Conservation (phyloP, 2,329 filamentous ascomycete genomes). For the Mycosphaerella sp. region DNA sequence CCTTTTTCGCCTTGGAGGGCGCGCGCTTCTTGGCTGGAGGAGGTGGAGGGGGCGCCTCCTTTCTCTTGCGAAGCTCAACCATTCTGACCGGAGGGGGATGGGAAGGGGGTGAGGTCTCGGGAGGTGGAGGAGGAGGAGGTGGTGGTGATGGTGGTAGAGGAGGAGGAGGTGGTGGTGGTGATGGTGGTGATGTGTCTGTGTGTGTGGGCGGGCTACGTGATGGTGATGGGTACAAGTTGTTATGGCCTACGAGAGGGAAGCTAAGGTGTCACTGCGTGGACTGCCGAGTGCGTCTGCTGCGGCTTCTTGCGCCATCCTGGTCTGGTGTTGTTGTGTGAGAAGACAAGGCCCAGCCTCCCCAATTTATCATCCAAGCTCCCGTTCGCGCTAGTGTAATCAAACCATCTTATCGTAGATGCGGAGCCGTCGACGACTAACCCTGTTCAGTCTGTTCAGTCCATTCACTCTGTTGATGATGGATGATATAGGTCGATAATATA, state of each 20-base stretch:
- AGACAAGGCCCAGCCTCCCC: neutral
- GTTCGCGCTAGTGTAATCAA: neutral
- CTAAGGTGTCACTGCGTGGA: constrained; percentile 7
- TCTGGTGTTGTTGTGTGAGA: neutral
- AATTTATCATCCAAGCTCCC: constrained; percentile 1
- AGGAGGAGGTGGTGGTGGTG: too few species aligned
- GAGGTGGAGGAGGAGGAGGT: neutral
- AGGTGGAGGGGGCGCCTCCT: constrained; percentile 47
- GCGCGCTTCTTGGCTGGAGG: constrained; percentile 43
- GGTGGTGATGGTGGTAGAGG: neutral
- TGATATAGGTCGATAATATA: too few species aligned
- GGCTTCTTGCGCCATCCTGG: constrained; percentile 12
- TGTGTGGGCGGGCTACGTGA: too few species aligned
- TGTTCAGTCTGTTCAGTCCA: too few species aligned
- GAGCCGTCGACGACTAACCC: neutral
- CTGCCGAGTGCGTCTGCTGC: constrained; percentile 8
- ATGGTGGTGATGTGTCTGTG: too few species aligned
- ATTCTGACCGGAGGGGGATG: constrained; percentile 25
- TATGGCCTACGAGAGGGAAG: neutral
- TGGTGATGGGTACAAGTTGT: too few species aligned
- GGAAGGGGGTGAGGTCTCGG: neutral
- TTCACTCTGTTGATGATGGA: too few species aligned
- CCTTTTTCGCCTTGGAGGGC: constrained; percentile 32
- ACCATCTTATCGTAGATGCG: neutral
- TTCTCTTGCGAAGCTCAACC: constrained; percentile 59